phyloP scores from a whole-genome alignment of 805 yeast species.

The Spathaspora passalidarum region DNA sequence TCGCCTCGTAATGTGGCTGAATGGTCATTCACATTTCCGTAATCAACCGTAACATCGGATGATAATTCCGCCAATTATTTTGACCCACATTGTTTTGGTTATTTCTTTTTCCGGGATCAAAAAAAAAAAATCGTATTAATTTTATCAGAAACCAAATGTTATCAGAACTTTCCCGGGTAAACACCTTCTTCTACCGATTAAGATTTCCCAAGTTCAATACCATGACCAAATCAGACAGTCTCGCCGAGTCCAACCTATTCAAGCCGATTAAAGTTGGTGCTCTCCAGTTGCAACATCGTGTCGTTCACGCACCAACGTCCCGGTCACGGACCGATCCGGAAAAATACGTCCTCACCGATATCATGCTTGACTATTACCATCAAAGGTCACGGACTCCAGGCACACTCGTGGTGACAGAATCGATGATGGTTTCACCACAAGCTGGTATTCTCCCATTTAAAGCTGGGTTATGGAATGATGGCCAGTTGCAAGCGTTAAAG shows the following conservation, averaged over 20 bases:
- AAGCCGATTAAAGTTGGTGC: slow-evolving; percentile 33
- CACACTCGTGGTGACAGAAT: slow-evolving; percentile 11
- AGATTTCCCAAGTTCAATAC: background rate
- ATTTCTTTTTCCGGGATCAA: background rate
- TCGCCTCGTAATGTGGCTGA: no score
- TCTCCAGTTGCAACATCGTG: slow-evolving; percentile 16
- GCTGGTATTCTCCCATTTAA: slow-evolving; percentile 12
- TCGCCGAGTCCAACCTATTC: slow-evolving; percentile 22
- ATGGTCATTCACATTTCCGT: background rate
- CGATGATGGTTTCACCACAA: slow-evolving; percentile 7
- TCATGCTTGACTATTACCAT: slow-evolving; percentile 26
- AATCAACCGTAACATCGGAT: background rate
- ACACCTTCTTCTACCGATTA: background rate
- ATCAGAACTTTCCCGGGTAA: no score
- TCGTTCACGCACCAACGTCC: slow-evolving; percentile 26
- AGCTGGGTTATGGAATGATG: slow-evolving; percentile 10
- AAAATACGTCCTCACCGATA: slow-evolving; percentile 14
- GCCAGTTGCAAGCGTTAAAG: slow-evolving; percentile 29
- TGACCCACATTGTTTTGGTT: background rate
- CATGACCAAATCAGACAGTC: slow-evolving; percentile 8
- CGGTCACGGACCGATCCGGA: slow-evolving; percentile 25
- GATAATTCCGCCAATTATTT: background rate
- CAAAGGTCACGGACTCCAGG: slow-evolving; percentile 31
- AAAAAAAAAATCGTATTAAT: background rate
- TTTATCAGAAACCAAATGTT: no score